phyloP scores from a whole-genome alignment of 2,329 filamentous ascomycete genomes.

The Xylariaceae sp. region DNA sequence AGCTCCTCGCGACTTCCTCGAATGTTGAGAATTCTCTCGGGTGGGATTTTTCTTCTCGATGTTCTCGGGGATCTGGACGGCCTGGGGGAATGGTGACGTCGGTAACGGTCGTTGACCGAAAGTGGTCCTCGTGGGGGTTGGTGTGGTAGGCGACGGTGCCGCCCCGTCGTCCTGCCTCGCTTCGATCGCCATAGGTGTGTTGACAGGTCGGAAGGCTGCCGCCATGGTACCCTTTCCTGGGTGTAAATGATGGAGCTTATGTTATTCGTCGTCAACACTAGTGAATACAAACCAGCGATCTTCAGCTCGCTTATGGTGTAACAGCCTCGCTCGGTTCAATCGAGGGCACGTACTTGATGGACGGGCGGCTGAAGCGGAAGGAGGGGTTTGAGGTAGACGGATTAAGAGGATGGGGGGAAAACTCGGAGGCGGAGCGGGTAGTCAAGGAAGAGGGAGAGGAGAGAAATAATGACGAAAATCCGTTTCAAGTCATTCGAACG shows the following conservation, averaged over 20 bases:
- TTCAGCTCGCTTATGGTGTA: not conserved
- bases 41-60: conserved; percentile 47
- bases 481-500: conserved; percentile 34
- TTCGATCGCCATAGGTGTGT: conserved; percentile 42
- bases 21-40: conserved; percentile 62
- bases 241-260: not conserved
- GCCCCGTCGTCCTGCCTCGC: conserved; percentile 32
- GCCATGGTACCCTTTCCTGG: conserved; percentile 42
- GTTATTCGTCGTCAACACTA: conserved; percentile 1
- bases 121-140: conserved; percentile 66
- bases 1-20: conserved; percentile 59
- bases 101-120: conserved; percentile 61
- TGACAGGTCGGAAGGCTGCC: conserved; percentile 53
- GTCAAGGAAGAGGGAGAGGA: conserved; percentile 8
- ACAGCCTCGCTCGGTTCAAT: not conserved
- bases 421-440: conserved; percentile 13
- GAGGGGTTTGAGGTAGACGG: conserved; percentile 19
- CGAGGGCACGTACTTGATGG: not conserved
- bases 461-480: conserved; percentile 20
- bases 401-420: conserved; percentile 12
- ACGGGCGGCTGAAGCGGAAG: conserved; percentile 18
- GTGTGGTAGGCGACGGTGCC: conserved; percentile 37
- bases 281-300: not conserved
- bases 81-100: conserved; percentile 54
- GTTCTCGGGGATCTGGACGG: conserved; percentile 50